Conservation (phyloP, 2,329 filamentous ascomycete species). For the Cryphonectria japonica region DNA sequence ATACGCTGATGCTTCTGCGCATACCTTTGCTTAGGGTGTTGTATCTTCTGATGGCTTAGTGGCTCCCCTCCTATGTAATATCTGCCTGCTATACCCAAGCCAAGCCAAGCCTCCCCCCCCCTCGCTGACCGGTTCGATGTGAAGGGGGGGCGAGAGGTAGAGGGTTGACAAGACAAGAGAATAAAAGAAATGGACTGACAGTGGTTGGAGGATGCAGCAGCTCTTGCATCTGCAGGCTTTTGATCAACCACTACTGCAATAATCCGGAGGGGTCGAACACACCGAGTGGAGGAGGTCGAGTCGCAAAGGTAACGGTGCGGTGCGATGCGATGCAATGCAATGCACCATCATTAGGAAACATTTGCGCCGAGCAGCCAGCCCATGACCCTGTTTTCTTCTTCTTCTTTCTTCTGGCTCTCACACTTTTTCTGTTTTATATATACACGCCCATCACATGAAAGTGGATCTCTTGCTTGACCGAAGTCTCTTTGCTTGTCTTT, state of each 20-base stretch:
- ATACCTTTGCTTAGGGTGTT: neutral
- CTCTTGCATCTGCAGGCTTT: slow-evolving; percentile 19
- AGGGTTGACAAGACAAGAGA: neutral
- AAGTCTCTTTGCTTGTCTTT: neutral
- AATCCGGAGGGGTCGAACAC: slow-evolving; percentile 23
- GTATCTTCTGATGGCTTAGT: neutral
- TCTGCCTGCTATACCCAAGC: neutral
- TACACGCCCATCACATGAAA: neutral
- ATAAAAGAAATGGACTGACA: slow-evolving; percentile 11
- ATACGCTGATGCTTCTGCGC: neutral
- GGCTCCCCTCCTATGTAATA: neutral
- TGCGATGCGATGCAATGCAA: slow-evolving; percentile 29
- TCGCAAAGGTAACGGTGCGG: slow-evolving; percentile 24
- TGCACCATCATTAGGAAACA: neutral
- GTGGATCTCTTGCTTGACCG: neutral
- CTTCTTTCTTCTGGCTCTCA: neutral
- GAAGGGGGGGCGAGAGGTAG: too few species aligned
- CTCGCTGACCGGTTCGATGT: neutral
- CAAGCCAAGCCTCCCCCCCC: neutral
- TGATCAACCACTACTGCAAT: slow-evolving; percentile 28
- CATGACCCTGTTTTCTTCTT: neutral
- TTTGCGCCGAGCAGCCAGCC: neutral
- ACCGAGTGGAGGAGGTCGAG: slow-evolving; percentile 28
- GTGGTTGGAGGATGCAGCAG: slow-evolving; percentile 10
- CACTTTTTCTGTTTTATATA: neutral